Evolutionary conservation across 352 stramenopile species (phyloP).

Genomic region (Globisporangium irregulare): DNA sequence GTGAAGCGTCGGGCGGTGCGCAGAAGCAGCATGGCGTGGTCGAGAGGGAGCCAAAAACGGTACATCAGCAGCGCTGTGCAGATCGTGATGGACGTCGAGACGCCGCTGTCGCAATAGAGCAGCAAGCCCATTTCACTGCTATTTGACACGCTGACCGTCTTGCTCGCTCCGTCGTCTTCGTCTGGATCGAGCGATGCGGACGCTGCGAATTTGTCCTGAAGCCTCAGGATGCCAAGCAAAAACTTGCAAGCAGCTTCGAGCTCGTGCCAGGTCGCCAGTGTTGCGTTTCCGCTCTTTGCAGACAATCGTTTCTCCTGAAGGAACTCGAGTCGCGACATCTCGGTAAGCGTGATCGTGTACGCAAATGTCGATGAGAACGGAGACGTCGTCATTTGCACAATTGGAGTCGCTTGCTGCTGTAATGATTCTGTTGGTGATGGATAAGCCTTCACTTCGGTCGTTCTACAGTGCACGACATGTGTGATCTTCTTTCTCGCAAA

Average conservation of each 20-base stretch:
- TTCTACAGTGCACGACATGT: constrained; percentile 19
- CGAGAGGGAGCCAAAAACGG: constrained; percentile 27
- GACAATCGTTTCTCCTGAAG: background rate
- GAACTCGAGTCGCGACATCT: constrained; percentile 6
- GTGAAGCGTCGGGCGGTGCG: constrained; percentile 15
- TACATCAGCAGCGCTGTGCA: constrained; percentile 36
- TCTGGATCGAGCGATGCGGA: constrained; percentile 6
- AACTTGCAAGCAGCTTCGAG: constrained; percentile 13
- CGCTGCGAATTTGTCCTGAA: constrained; percentile 8
- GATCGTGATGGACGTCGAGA: constrained; percentile 26
- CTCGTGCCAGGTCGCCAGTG: constrained; percentile 7
- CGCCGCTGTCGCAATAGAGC: constrained; percentile 32
- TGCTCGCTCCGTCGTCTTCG: constrained; percentile 16
- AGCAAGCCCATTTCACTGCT: constrained; percentile 18
- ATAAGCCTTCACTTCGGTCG: background rate
- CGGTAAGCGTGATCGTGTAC: constrained; percentile 16
- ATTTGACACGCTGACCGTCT: background rate
- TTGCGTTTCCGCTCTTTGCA: background rate
- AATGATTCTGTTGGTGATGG: background rate
- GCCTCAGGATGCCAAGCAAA: background rate
- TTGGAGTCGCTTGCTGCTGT: constrained; percentile 1
- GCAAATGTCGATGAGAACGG: constrained; percentile 4
- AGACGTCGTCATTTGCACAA: constrained; percentile 3
- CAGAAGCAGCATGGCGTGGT: constrained; percentile 20
- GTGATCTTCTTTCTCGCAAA: constrained; percentile 14